Evolutionary conservation across 495 filamentous ascomycete genomes (phyloP).

Genomic region (Acidomyces sp.): DNA sequence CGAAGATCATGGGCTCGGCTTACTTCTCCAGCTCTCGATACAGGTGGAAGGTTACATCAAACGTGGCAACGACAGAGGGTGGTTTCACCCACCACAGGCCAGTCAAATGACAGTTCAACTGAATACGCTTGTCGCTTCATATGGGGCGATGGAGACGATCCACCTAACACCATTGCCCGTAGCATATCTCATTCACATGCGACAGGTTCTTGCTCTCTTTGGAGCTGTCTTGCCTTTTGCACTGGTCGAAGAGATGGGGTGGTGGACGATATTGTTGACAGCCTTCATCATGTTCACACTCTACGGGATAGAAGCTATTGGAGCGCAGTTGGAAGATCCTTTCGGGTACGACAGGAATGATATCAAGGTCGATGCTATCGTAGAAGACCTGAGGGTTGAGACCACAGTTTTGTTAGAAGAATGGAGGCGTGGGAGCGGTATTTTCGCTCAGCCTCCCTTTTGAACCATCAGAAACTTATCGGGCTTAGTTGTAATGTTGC

Average conservation of each 20-base stretch:
- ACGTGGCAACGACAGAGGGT: conserved; percentile 42
- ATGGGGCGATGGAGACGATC: conserved; percentile 65
- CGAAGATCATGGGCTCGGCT: conserved; percentile 50
- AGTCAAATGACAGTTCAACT: conserved; percentile 50
- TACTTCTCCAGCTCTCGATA: conserved; percentile 53
- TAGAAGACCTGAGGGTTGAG: conserved; percentile 53
- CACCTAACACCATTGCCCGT: conserved; percentile 57
- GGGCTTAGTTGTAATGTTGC: no score
- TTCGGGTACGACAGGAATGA: conserved; percentile 65
- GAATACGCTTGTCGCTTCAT: conserved; percentile 48
- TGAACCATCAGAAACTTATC: no score
- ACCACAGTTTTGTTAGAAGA: conserved; percentile 49
- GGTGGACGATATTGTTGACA: conserved; percentile 57
- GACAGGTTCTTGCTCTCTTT: conserved; percentile 61
- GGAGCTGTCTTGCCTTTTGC: conserved; percentile 62
- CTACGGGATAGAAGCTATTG: conserved; percentile 64
- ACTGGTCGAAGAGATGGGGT: conserved; percentile 56
- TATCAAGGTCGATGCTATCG: conserved; percentile 67
- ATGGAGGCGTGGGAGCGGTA: conserved; percentile 36
- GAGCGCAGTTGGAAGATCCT: conserved; percentile 59
- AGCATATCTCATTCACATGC: conserved; percentile 65
- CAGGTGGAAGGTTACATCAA: conserved; percentile 59
- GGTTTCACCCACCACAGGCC: conserved; percentile 51
- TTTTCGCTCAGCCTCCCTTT: no score
- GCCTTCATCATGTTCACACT: conserved; percentile 58